These are phyloP conservation scores for Penicillium vulpinum DNA, from an alignment of 2,329 filamentous ascomycete species.

Conservation along the genomic window DNA sequence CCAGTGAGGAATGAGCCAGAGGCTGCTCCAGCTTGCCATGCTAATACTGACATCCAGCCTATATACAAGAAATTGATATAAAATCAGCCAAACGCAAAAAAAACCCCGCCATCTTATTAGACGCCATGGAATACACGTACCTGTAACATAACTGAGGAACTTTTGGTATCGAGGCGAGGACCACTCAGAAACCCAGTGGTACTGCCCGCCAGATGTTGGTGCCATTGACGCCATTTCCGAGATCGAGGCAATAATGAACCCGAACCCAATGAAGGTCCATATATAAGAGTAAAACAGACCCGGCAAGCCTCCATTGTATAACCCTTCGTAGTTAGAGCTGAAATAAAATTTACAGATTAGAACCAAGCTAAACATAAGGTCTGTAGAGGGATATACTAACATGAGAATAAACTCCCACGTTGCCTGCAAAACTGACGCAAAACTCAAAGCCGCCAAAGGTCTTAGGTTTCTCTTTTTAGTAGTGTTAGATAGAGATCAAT, in stretches of 20 bases:
- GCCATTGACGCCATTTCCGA: conserved; percentile 63
- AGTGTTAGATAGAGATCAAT: background rate
- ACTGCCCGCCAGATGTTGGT: conserved; percentile 59
- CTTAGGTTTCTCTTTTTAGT: conserved; percentile 34
- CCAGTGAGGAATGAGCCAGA: conserved; percentile 42
- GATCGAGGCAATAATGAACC: conserved; percentile 59
- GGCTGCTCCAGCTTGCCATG: conserved; percentile 53
- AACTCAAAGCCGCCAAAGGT: conserved; percentile 36
- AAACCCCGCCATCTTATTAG: too few species aligned
- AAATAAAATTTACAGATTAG: background rate
- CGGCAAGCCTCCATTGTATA: conserved; percentile 28
- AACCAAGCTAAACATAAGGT: background rate
- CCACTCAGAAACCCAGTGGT: conserved; percentile 33
- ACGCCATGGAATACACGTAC: background rate
- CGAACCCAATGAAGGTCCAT: conserved; percentile 63
- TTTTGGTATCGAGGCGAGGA: conserved; percentile 52
- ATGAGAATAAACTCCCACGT: conserved; percentile 41
- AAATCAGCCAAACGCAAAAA: background rate
- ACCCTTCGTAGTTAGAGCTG: conserved; percentile 27
- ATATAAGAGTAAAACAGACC: conserved; percentile 35
- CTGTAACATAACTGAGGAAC: conserved; percentile 55
- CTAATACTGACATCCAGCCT: conserved; percentile 53
- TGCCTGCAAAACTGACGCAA: conserved; percentile 37
- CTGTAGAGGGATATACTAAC: conserved; percentile 12
- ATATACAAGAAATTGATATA: background rate